phyloP scores from a whole-genome alignment of 139 green algal species.

The Haematococcus lacustris region DNA sequence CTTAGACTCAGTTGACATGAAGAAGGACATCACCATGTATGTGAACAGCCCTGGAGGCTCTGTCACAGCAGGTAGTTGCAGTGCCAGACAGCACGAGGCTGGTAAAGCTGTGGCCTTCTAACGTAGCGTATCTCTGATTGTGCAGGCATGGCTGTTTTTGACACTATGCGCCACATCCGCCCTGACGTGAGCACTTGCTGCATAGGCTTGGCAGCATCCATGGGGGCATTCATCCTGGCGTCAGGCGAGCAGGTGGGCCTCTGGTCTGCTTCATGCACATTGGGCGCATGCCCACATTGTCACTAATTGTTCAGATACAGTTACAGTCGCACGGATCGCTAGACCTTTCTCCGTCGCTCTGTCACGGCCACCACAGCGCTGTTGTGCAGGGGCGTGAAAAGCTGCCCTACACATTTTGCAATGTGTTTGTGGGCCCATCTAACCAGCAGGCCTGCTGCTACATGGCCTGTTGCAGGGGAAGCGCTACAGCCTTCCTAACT shows the following conservation, averaged over 20 bases:
- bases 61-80: slow-evolving; percentile 87
- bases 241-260: slow-evolving; percentile 74
- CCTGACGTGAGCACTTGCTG: slow-evolving; percentile 95
- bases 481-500: slow-evolving; percentile 94
- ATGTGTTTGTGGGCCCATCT: too few species aligned
- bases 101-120: too few species aligned
- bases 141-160: slow-evolving; percentile 97
- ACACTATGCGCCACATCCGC: slow-evolving; percentile 98
- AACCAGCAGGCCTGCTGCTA: too few species aligned
- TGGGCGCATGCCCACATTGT: too few species aligned
- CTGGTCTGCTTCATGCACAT: too few species aligned
- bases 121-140: neutral
- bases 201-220: slow-evolving; percentile 95
- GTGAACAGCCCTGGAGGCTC: slow-evolving; percentile 96
- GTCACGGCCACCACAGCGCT: too few species aligned
- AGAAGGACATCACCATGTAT: slow-evolving; percentile 95
- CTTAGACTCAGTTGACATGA: slow-evolving; percentile 77
- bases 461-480: slow-evolving; percentile 88
- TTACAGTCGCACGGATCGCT: too few species aligned
- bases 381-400: too few species aligned
- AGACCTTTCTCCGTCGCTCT: too few species aligned
- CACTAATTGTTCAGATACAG: too few species aligned
- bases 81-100: too few species aligned
- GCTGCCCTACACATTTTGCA: too few species aligned
- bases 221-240: slow-evolving; percentile 96